Conservation (phyloP, 2,329 filamentous ascomycete genomes). For the Colletotrichum scovillei region DNA sequence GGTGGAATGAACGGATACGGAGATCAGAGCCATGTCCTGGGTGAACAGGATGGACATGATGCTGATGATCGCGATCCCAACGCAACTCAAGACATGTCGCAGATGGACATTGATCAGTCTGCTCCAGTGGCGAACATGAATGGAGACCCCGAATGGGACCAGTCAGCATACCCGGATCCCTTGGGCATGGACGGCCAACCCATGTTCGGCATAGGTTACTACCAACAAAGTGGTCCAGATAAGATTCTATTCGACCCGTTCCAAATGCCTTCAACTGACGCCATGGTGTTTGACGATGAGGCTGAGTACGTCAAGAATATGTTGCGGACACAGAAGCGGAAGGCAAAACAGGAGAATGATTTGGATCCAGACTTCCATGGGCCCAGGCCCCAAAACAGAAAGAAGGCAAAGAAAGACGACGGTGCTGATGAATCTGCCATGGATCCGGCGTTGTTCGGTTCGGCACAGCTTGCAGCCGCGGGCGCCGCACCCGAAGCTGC, state of each 20-base stretch:
- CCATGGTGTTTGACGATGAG: slow-evolving; percentile 55
- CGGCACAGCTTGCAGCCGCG: neutral
- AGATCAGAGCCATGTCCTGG: slow-evolving; percentile 49
- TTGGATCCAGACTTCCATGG: slow-evolving; percentile 65
- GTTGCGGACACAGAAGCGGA: slow-evolving; percentile 63
- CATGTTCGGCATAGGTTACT: slow-evolving; percentile 70
- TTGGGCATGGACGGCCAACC: slow-evolving; percentile 58
- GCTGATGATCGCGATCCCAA: slow-evolving; percentile 27
- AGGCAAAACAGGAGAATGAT: slow-evolving; percentile 63
- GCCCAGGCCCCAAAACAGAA: slow-evolving; percentile 53
- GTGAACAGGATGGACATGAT: slow-evolving; percentile 34
- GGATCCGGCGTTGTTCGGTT: slow-evolving; percentile 64
- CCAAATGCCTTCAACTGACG: slow-evolving; percentile 61
- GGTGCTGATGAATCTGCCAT: slow-evolving; percentile 49
- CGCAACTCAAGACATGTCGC: slow-evolving; percentile 5
- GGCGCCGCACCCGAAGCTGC: neutral
- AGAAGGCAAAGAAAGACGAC: slow-evolving; percentile 50
- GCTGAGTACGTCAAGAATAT: slow-evolving; percentile 68
- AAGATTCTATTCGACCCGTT: slow-evolving; percentile 71
- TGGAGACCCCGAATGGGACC: slow-evolving; percentile 45
- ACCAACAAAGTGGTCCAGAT: slow-evolving; percentile 67
- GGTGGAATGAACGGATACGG: slow-evolving; percentile 41
- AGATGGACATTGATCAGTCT: slow-evolving; percentile 33
- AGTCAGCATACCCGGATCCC: slow-evolving; percentile 60
- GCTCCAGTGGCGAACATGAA: slow-evolving; percentile 40